Conservation (phyloP, 1,284 basidiomycete species). For the Athelia sp. region DNA sequence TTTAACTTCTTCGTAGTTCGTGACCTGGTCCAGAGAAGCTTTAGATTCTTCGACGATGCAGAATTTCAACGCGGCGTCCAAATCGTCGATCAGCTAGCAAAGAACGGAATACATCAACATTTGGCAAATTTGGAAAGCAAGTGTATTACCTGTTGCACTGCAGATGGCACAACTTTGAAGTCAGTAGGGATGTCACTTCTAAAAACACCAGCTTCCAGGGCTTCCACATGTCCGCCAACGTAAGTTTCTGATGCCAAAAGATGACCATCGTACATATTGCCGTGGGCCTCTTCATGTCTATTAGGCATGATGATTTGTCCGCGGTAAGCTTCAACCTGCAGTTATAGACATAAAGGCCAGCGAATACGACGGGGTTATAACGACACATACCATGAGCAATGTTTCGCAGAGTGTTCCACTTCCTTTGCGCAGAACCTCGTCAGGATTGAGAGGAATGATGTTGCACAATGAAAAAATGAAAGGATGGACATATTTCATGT, state of each 20-base stretch:
- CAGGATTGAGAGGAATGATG: conserved; percentile 96
- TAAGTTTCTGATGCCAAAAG: conserved; percentile 96
- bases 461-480: conserved; percentile 99
- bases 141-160: conserved; percentile 72
- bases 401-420: conserved; percentile 97
- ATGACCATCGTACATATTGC: conserved; percentile 95
- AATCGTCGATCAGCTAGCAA: conserved; percentile 83
- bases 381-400: conserved; percentile 81
- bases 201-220: conserved; percentile 97
- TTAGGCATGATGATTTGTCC: conserved; percentile 98
- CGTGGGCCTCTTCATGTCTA: conserved; percentile 89
- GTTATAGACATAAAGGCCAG: background rate
- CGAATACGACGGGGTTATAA: conserved; percentile 6
- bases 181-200: conserved; percentile 93
- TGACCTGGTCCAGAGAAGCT: conserved; percentile 77
- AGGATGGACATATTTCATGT: conserved; percentile 99
- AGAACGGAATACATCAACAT: conserved; percentile 6
- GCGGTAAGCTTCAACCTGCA: conserved; percentile 90
- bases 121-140: background rate
- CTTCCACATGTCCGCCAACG: conserved; percentile 98
- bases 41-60: conserved; percentile 89
- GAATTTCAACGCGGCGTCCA: conserved; percentile 90
- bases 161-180: conserved; percentile 91
- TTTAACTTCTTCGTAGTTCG: conserved; percentile 95
- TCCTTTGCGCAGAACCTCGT: conserved; percentile 96